Percentiles rank a stretch among this genome's conserved stretches.
These are phyloP conservation scores for Hyaloscypha bicolor DNA, from an alignment of 495 filamentous ascomycete genomes.

Conservation along the genomic window DNA sequence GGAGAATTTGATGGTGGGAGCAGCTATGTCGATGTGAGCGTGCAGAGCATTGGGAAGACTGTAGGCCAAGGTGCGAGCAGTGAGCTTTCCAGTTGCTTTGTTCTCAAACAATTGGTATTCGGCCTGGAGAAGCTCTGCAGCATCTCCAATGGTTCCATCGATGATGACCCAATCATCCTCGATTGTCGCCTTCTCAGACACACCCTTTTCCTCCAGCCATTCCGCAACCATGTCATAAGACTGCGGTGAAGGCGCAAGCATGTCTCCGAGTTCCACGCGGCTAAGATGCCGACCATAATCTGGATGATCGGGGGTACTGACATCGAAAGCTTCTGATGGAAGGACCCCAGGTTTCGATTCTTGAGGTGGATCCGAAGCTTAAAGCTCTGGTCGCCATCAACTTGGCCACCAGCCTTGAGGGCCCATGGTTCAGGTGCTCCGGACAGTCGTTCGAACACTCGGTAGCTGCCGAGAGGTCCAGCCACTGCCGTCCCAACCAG, in stretches of 20 bases:
- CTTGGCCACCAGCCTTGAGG: not conserved
- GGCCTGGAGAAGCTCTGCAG: constrained; percentile 41
- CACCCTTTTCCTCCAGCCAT: not conserved
- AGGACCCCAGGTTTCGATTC: constrained; percentile 45
- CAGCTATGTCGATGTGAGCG: constrained; percentile 60
- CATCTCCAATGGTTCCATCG: constrained; percentile 43
- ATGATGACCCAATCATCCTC: constrained; percentile 53
- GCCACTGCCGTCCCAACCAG: constrained; percentile 9
- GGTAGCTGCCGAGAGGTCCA: not conserved
- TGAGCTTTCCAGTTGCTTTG: constrained; percentile 27
- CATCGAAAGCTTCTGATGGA: constrained; percentile 57
- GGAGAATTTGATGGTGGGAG: constrained; percentile 48
- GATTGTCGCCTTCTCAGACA: not conserved
- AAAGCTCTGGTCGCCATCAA: constrained; percentile 27
- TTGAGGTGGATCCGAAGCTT: constrained; percentile 49
- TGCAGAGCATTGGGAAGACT: constrained; percentile 55
- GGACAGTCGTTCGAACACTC: constrained; percentile 7
- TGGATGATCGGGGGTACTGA: constrained; percentile 56
- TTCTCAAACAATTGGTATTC: constrained; percentile 9
- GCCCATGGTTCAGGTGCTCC: not conserved
- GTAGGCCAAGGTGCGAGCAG: constrained; percentile 42
- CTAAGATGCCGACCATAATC: constrained; percentile 61
- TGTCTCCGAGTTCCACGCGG: constrained; percentile 44
- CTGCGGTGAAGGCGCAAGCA: constrained; percentile 6
- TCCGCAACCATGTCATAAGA: constrained; percentile 3